phyloP scores from a whole-genome alignment of 2,329 filamentous ascomycete genomes.

The Ceratocystis huliohia region DNA sequence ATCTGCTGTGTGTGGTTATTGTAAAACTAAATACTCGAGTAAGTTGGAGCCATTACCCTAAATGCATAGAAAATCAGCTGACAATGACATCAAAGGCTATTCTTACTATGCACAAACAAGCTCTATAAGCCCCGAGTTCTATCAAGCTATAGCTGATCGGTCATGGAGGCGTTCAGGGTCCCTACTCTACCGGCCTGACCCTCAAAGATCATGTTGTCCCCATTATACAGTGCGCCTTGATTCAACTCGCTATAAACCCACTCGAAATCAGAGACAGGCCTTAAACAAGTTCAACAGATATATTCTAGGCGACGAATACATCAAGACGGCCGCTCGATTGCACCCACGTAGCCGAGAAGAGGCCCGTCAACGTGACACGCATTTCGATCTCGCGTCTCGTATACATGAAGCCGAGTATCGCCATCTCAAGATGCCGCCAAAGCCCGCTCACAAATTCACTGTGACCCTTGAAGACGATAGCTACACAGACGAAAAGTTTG shows the following conservation, averaged over 20 bases:
- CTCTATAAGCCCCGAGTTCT: slow-evolving; percentile 51
- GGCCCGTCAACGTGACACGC: slow-evolving; percentile 48
- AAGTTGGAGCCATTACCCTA: slow-evolving; percentile 3
- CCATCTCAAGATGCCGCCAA: slow-evolving; percentile 43
- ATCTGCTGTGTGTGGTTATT: slow-evolving; percentile 13
- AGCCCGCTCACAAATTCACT: slow-evolving; percentile 53
- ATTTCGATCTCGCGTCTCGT: slow-evolving; percentile 53
- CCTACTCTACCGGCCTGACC: slow-evolving; percentile 66
- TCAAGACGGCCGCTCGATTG: slow-evolving; percentile 48
- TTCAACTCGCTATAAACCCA: slow-evolving; percentile 49
- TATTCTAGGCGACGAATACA: slow-evolving; percentile 56
- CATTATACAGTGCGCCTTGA: slow-evolving; percentile 76
- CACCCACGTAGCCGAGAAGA: slow-evolving; percentile 57
- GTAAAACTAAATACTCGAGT: slow-evolving; percentile 13
- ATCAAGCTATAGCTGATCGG: slow-evolving; percentile 59
- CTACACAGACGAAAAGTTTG: slow-evolving; percentile 66
- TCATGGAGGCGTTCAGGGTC: slow-evolving; percentile 65
- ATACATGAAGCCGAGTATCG: slow-evolving; percentile 56
- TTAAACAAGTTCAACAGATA: slow-evolving; percentile 64
- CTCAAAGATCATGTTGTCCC: slow-evolving; percentile 72
- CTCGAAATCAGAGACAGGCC: slow-evolving; percentile 60
- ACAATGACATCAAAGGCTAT: slow-evolving; percentile 39
- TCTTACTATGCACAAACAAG: slow-evolving; percentile 57
- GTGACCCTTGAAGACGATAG: slow-evolving; percentile 57
- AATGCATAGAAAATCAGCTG: neutral